These are phyloP conservation scores for Aspergillus ustus DNA, from an alignment of 2,329 filamentous ascomycete genomes.

Conservation along the genomic window DNA sequence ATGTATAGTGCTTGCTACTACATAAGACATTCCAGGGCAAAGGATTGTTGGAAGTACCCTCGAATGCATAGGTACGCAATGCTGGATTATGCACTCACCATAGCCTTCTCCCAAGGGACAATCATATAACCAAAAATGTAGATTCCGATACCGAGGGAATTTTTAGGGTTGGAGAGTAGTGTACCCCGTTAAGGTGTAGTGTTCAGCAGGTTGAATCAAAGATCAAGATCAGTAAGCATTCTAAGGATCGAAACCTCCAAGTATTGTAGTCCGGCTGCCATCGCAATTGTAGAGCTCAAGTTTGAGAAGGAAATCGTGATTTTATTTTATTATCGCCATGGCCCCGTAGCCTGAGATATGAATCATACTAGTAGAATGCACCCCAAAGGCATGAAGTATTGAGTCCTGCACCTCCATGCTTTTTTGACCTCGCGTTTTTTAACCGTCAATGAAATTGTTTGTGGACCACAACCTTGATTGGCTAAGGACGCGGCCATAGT, in stretches of 20 bases:
- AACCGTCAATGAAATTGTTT: conserved; percentile 38
- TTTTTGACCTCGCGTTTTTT: conserved; percentile 30
- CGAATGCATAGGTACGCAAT: no score
- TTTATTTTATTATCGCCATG: conserved; percentile 14
- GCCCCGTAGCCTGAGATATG: conserved; percentile 3
- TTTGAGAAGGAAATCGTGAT: conserved; percentile 7
- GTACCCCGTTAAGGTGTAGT: no score
- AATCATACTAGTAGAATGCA: conserved; percentile 18
- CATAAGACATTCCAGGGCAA: no score
- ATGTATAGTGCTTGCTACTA: no score
- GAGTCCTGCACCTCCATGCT: conserved; percentile 31
- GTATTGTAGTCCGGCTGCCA: neutral
- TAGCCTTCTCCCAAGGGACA: no score
- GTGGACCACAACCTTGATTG: conserved; percentile 47
- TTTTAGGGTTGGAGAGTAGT: no score
- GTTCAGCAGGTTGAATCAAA: neutral
- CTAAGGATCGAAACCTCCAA: no score
- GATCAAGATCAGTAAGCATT: no score
- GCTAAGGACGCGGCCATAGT: conserved; percentile 46
- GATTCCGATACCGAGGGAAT: no score
- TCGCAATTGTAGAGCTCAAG: neutral
- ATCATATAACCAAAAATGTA: no score
- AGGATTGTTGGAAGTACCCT: no score
- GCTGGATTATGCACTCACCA: no score
- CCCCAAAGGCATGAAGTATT: conserved; percentile 17